Evolutionary conservation across 129 eudicot species (phyloP).

Genomic region (Pulicaria dysenterica): DNA sequence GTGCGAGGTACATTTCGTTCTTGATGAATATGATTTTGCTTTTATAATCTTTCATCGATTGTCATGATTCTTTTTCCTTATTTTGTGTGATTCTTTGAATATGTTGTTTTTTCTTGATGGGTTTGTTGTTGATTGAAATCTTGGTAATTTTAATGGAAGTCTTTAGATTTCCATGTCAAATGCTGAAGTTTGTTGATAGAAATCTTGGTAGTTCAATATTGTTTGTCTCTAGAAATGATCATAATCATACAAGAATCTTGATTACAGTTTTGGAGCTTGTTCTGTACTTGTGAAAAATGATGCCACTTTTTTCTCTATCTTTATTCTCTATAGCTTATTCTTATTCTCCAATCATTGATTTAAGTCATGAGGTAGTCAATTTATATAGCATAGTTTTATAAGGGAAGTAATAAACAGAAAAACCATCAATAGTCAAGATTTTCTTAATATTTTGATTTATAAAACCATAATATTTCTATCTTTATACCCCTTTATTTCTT

Average conservation of each 20-base stretch:
- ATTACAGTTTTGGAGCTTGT: neutral
- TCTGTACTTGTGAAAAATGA: neutral
- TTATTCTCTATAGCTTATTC: neutral
- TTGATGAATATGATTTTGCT: neutral
- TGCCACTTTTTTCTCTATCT: neutral
- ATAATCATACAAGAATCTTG: conserved; percentile 15
- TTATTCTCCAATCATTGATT: neutral
- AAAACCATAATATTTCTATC: neutral
- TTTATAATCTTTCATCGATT: neutral
- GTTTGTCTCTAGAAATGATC: neutral
- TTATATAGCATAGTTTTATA: neutral
- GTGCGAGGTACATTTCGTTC: conserved; percentile 70
- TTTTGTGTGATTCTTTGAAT: neutral
- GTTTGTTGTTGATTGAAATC: neutral
- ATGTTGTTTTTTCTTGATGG: conserved; percentile 7
- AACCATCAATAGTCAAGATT: neutral
- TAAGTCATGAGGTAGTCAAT: neutral
- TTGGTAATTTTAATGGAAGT: neutral
- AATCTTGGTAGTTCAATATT: neutral
- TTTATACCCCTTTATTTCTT: neutral
- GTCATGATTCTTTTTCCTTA: too few relatives aligned
- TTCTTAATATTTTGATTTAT: neutral
- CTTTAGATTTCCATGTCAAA: conserved; percentile 3
- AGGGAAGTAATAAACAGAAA: neutral
- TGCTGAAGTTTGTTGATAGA: neutral